Conservation (phyloP, 176 grass and related monocot genomes). For the Poa pratensis region DNA sequence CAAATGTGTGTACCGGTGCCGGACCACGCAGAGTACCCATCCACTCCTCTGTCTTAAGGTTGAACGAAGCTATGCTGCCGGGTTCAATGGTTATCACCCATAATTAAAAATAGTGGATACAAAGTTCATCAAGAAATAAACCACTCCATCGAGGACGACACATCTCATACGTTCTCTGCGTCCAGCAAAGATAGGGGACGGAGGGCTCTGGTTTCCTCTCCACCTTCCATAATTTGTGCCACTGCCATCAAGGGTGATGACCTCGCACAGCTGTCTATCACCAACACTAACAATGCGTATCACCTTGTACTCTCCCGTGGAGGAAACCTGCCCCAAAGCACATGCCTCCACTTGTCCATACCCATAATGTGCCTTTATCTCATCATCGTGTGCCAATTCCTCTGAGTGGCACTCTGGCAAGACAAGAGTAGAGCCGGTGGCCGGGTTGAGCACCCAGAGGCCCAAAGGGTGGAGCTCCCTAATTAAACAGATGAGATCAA, state of each 20-base stretch:
- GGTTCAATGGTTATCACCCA: neutral
- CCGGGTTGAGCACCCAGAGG: neutral
- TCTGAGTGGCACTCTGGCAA: neutral
- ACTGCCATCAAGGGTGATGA: neutral
- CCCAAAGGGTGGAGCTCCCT: neutral
- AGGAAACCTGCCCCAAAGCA: neutral
- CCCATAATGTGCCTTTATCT: neutral
- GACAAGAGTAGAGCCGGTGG: neutral
- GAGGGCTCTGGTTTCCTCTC: neutral
- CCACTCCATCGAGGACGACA: neutral
- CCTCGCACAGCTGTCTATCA: neutral
- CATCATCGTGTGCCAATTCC: neutral
- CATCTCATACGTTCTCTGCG: neutral
- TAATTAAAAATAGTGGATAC: no score
- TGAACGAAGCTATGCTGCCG: neutral
- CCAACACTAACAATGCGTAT: neutral
- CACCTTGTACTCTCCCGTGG: neutral
- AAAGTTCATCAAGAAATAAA: neutral
- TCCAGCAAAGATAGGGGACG: neutral
- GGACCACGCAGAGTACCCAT: neutral
- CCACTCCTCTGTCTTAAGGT: slow-evolving; percentile 24
- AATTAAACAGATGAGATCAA: neutral
- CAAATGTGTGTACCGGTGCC: neutral
- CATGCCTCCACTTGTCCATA: neutral
- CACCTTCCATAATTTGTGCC: neutral